Evolutionary conservation across 2,329 filamentous ascomycete species (phyloP), one percentile per base, ranked within the genome.

Genomic region (Ascocoryne sarcoides): DNA sequence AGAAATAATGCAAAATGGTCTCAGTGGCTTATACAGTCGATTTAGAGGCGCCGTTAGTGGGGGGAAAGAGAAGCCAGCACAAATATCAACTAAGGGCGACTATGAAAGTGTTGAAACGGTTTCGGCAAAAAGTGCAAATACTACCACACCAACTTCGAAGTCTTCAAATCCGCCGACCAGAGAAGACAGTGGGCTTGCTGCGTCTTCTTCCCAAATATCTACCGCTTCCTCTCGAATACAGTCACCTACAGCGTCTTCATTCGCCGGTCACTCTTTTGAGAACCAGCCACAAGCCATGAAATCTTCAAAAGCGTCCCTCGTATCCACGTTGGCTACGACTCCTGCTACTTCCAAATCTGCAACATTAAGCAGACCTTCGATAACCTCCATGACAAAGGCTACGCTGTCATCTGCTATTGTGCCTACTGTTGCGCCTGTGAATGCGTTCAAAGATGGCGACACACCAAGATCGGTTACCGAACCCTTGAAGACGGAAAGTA

Each of bases 21-120:
- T 96, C 34, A 94, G 84, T 57, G 88, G 90, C 1, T 67, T 96
- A 28, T 96, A 95, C 61, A 92, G 76, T 62, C 80, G 88, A 28
- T 73, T 96, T 53, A 79, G 81, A 58, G 85, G 85, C 42, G 88
- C 81, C 0, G 85, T 93, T n/a, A 82, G 82, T 12, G 84, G 71
- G 10, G 75, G 71, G 32, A 81, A 75, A 50, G 75, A 78, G 41
- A 68, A 68, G 61, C 36, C 53, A 50, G 16, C 53, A 45, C 33
- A 57, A 51, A 41, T 55, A 53, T 49, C 49, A 15, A 42, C 47
- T 43, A 48, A 61, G 36, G 61, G 66, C 53, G 61, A 73, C 54
- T 48, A 60, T 52, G 60, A 68, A 56, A 51, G 61, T 61, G 53
- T 70, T 45, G 61, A 76, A 43, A 53, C 54, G 30, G 48, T 52